phyloP scores from a whole-genome alignment of 2,329 filamentous ascomycete species.

The Thielaviopsis populi region DNA sequence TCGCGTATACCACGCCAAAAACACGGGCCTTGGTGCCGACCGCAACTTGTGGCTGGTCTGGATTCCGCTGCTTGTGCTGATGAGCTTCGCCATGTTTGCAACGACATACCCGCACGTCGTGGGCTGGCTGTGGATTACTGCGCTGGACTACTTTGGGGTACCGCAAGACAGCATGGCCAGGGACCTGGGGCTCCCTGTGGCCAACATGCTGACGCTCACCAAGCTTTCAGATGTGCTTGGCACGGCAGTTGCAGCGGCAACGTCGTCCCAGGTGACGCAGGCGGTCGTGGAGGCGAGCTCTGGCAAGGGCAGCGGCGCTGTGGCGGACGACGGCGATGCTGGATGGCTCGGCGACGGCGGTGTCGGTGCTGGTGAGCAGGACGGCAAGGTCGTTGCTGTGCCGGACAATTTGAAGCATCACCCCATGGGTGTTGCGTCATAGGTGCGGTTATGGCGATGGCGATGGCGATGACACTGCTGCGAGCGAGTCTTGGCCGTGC shows the following conservation, averaged over 20 bases:
- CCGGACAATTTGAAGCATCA: neutral
- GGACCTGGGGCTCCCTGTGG: slow-evolving; percentile 16
- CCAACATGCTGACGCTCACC: slow-evolving; percentile 12
- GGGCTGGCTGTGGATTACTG: slow-evolving; percentile 19
- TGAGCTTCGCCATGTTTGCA: slow-evolving; percentile 29
- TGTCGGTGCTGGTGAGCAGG: neutral
- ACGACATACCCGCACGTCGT: slow-evolving; percentile 27
- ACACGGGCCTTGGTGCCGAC: slow-evolving; percentile 48
- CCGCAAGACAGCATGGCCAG: slow-evolving; percentile 15
- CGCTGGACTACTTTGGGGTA: slow-evolving; percentile 17
- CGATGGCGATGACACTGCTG: too few relatives aligned
- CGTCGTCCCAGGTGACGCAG: slow-evolving; percentile 8
- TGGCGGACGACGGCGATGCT: too few relatives aligned
- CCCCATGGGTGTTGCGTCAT: neutral
- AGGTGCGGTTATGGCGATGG: neutral
- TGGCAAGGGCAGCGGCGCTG: neutral
- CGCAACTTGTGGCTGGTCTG: slow-evolving; percentile 54
- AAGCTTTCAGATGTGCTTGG: slow-evolving; percentile 16
- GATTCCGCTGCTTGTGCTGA: slow-evolving; percentile 32
- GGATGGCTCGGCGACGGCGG: too few relatives aligned
- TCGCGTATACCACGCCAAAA: slow-evolving; percentile 43
- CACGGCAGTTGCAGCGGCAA: slow-evolving; percentile 13
- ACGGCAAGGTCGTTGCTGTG: neutral
- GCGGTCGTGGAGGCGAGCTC: slow-evolving; percentile 1
- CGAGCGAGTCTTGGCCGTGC: neutral